Conservation (phyloP, 2,329 filamentous ascomycete genomes). For the Trichoderma endophyticum region DNA sequence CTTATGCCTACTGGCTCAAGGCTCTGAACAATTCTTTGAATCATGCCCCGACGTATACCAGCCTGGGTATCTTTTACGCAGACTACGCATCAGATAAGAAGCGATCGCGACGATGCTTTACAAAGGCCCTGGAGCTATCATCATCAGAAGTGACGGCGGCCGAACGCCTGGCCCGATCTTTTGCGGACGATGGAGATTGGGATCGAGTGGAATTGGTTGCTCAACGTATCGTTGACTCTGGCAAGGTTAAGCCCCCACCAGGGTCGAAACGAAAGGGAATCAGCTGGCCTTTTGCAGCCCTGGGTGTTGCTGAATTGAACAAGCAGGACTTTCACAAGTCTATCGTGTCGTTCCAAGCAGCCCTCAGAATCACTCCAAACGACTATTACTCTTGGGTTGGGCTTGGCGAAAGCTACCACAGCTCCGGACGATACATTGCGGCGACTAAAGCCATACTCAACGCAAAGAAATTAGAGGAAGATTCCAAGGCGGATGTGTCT, state of each 20-base stretch:
- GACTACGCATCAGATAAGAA: constrained; percentile 88
- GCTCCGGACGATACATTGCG: constrained; percentile 89
- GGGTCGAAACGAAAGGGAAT: constrained; percentile 90
- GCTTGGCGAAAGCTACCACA: constrained; percentile 95
- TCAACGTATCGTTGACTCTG: constrained; percentile 89
- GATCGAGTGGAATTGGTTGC: constrained; percentile 92
- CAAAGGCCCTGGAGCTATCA: constrained; percentile 93
- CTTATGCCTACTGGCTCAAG: constrained; percentile 79
- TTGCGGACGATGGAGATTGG: constrained; percentile 91
- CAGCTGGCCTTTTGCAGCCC: constrained; percentile 92
- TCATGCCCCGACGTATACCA: constrained; percentile 87
- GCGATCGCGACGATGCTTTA: constrained; percentile 86
- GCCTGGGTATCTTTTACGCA: constrained; percentile 82
- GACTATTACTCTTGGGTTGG: constrained; percentile 97
- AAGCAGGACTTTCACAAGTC: constrained; percentile 87
- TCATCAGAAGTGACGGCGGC: constrained; percentile 81
- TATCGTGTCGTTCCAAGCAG: constrained; percentile 87
- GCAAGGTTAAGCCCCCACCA: constrained; percentile 82
- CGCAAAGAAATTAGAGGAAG: constrained; percentile 71
- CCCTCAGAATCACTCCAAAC: constrained; percentile 74
- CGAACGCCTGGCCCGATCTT: constrained; percentile 78
- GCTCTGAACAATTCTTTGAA: constrained; percentile 84
- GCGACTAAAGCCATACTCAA: constrained; percentile 87
- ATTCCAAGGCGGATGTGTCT: constrained; percentile 45
- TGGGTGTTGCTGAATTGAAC: constrained; percentile 92